Percentiles rank a stretch among this genome's conserved stretches.
These are phyloP conservation scores for Linum tenue DNA, from an alignment of 345 rosid genomes.

Conservation along the genomic window DNA sequence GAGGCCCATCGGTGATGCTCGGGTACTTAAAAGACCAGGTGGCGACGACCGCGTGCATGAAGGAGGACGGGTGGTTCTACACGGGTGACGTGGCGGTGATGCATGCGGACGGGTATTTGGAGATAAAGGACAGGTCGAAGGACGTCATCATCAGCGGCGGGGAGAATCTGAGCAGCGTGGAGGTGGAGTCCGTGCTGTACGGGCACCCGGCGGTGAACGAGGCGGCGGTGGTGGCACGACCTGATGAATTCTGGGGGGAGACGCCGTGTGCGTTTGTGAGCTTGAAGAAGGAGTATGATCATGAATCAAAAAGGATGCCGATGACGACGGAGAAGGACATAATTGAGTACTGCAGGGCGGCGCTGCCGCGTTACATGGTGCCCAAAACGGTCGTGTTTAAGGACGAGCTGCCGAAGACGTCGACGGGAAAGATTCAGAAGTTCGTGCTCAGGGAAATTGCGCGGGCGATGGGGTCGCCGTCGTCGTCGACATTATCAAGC, in stretches of 20 bases:
- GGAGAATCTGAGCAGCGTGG: slow-evolving; percentile 23
- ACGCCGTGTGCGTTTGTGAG: slow-evolving; percentile 22
- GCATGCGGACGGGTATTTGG: slow-evolving; percentile 20
- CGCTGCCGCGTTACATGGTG: slow-evolving; percentile 68
- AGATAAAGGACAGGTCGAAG: slow-evolving; percentile 21
- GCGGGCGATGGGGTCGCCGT: slow-evolving; percentile 8
- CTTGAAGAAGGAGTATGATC: slow-evolving; percentile 6
- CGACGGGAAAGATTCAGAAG: slow-evolving; percentile 74
- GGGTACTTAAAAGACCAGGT: slow-evolving; percentile 17
- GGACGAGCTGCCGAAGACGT: slow-evolving; percentile 59
- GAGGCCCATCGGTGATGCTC: slow-evolving; percentile 16
- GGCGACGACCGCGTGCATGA: slow-evolving; percentile 9
- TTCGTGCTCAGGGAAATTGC: slow-evolving; percentile 53
- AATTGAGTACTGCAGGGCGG: slow-evolving; percentile 43
- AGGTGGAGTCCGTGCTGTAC: slow-evolving; percentile 18
- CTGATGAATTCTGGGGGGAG: slow-evolving; percentile 22
- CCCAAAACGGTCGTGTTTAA: slow-evolving; percentile 52
- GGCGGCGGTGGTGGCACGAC: slow-evolving; percentile 22
- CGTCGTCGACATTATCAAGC: too few species aligned
- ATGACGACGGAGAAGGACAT: slow-evolving; percentile 33
- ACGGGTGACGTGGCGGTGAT: slow-evolving; percentile 22
- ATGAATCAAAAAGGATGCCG: too few species aligned
- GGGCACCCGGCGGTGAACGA: slow-evolving; percentile 14
- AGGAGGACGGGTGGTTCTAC: slow-evolving; percentile 19
- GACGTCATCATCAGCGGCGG: slow-evolving; percentile 26